Percentiles rank a stretch among this genome's conserved stretches.
Conservation (phyloP, 176 grass and related monocot species). For the Musa troglodytarum region DNA sequence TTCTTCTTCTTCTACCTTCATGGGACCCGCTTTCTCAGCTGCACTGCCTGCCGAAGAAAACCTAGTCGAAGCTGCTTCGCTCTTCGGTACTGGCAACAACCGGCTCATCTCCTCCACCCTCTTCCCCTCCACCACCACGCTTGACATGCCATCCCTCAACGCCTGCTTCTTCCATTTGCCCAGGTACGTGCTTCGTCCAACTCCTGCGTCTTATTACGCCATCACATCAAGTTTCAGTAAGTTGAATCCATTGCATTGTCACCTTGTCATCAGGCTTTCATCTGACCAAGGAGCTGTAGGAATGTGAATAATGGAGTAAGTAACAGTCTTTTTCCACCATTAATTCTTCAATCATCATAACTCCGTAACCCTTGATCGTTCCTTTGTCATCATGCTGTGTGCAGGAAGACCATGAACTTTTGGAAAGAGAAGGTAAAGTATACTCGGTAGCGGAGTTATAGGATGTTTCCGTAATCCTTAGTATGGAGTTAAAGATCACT, state of each 20-base stretch:
- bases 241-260: background rate
- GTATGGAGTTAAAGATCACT: background rate
- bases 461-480: background rate
- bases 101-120: slow-evolving; percentile 42
- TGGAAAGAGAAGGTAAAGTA: slow-evolving; percentile 15
- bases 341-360: slow-evolving; percentile 2
- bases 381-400: background rate
- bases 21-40: background rate
- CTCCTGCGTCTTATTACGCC: background rate
- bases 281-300: slow-evolving; percentile 68
- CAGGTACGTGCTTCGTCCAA: slow-evolving; percentile 42
- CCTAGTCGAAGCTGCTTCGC: background rate
- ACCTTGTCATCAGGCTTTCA: slow-evolving; percentile 41
- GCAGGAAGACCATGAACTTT: slow-evolving; percentile 8
- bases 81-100: slow-evolving; percentile 21
- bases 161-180: slow-evolving; percentile 65
- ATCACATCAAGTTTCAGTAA: background rate
- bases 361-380: background rate
- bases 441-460: background rate
- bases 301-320: slow-evolving; percentile 77
- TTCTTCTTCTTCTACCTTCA: no score
- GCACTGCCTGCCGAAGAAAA: slow-evolving; percentile 15
- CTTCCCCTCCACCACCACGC: slow-evolving; percentile 33
- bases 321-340: background rate
- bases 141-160: slow-evolving; percentile 55